Evolutionary conservation across 768 basidiomycete species (phyloP).

Genomic region (Mycena leptocephala): DNA sequence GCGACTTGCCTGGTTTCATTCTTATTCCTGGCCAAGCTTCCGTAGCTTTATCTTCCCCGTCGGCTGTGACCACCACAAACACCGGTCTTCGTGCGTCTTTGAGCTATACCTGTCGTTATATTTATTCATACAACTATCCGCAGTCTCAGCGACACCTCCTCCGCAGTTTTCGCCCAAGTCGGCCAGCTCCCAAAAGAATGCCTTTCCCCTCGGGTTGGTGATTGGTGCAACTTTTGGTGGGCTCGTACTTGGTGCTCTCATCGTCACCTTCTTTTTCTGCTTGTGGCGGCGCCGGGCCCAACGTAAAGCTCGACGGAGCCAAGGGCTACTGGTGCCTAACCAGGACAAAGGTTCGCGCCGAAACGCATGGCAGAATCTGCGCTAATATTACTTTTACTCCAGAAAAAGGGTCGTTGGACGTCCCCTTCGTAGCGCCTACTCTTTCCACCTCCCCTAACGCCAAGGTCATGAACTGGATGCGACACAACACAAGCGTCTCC

Average conservation of each 20-base stretch:
- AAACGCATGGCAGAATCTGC: not conserved
- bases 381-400: not conserved
- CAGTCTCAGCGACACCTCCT: slow-evolving; percentile 2
- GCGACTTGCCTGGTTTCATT: not conserved
- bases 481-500: slow-evolving; percentile 16
- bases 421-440: not conserved
- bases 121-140: not conserved
- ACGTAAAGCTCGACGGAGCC: not conserved
- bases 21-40: not conserved
- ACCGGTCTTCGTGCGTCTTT: not conserved
- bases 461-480: slow-evolving; percentile 26
- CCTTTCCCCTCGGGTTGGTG: slow-evolving; percentile 7
- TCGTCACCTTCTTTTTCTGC: slow-evolving; percentile 11
- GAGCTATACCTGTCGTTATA: not conserved
- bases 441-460: not conserved
- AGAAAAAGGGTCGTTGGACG: not conserved
- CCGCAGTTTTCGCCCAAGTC: not conserved
- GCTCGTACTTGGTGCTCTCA: slow-evolving; percentile 24
- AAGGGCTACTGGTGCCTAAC: not conserved
- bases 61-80: not conserved
- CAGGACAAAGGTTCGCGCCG: slow-evolving; percentile 11
- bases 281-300: slow-evolving; percentile 24
- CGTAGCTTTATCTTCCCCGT: not conserved
- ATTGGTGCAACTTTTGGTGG: slow-evolving; percentile 24
- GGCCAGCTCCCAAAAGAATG: not conserved